phyloP scores from a whole-genome alignment of 2,329 filamentous ascomycete species.

The Aspergillus proliferans region DNA sequence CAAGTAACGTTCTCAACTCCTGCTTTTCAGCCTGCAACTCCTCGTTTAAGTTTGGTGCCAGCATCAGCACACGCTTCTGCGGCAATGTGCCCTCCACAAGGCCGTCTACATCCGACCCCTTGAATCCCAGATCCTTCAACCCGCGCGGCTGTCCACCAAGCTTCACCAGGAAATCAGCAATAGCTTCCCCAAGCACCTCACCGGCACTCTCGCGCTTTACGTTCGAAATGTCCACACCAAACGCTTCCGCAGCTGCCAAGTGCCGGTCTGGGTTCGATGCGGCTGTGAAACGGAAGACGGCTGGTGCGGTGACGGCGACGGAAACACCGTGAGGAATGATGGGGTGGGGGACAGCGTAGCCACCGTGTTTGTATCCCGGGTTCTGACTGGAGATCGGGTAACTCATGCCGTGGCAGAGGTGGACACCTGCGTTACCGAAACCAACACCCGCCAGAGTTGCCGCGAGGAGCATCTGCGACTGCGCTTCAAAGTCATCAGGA shows the following conservation, averaged over 20 bases:
- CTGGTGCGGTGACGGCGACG: conserved; percentile 86
- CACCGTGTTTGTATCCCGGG: conserved; percentile 77
- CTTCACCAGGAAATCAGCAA: conserved; percentile 71
- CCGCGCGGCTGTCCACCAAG: conserved; percentile 88
- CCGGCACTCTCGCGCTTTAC: conserved; percentile 87
- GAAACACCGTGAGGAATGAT: conserved; percentile 96
- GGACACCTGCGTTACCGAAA: conserved; percentile 95
- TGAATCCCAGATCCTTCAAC: conserved; percentile 76
- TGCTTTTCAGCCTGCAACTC: conserved; percentile 66
- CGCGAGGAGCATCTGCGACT: conserved; percentile 91
- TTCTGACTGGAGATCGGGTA: conserved; percentile 97
- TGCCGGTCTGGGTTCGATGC: conserved; percentile 90
- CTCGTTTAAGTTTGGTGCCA: conserved; percentile 73
- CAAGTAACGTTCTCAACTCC: conserved; percentile 64
- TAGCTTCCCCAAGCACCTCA: conserved; percentile 75
- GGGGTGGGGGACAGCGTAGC: conserved; percentile 69
- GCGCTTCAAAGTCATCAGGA: conserved; percentile 85
- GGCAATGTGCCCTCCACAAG: conserved; percentile 93
- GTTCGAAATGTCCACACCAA: conserved; percentile 81
- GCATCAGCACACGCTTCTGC: conserved; percentile 80
- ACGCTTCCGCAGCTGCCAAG: conserved; percentile 78
- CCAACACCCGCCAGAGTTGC: conserved; percentile 91
- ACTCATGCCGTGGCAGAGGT: conserved; percentile 86
- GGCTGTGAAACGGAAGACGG: conserved; percentile 89
- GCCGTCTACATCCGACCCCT: conserved; percentile 64